Conservation (phyloP, 805 yeast species). For the Candida patagonica region DNA sequence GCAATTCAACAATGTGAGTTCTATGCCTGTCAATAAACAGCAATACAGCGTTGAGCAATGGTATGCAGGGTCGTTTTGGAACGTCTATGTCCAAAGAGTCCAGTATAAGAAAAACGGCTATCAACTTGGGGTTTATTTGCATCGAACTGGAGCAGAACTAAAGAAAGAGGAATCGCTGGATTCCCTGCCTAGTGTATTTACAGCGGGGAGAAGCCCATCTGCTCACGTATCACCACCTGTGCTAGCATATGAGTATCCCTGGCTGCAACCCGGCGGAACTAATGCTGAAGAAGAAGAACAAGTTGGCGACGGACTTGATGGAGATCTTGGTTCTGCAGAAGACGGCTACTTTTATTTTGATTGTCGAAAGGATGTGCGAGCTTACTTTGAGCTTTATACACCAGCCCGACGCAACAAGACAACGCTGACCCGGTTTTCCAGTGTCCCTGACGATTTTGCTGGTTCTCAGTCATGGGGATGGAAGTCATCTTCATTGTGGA, state of each 20-base stretch:
- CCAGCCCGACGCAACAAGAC: constrained; percentile 41
- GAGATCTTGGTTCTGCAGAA: constrained; percentile 4
- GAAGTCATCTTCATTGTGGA: constrained; percentile 48
- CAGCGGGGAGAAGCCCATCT: not conserved
- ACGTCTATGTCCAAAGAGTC: constrained; percentile 43
- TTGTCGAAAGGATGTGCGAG: constrained; percentile 36
- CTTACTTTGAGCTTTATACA: constrained; percentile 46
- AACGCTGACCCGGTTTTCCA: constrained; percentile 42
- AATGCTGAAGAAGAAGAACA: not conserved
- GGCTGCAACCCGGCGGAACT: not conserved
- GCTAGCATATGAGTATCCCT: not conserved
- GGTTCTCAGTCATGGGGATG: constrained; percentile 55
- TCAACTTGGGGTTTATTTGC: constrained; percentile 50
- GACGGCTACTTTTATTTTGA: no score
- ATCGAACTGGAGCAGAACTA: constrained; percentile 24
- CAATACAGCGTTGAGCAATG: constrained; percentile 44
- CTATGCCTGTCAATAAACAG: constrained; percentile 36
- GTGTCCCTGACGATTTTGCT: constrained; percentile 45
- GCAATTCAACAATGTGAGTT: constrained; percentile 41
- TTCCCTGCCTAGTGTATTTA: constrained; percentile 1
- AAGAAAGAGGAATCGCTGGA: constrained; percentile 21
- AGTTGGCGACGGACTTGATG: not conserved
- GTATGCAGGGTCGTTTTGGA: constrained; percentile 59
- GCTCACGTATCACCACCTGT: not conserved
- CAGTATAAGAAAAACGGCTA: constrained; percentile 31